A percentile compares a stretch with the other conserved stretches of the same genome.
These are phyloP conservation scores for Mycotypha africana DNA, from an alignment of 371 early-diverging fungal genomes.

Conservation along the genomic window DNA sequence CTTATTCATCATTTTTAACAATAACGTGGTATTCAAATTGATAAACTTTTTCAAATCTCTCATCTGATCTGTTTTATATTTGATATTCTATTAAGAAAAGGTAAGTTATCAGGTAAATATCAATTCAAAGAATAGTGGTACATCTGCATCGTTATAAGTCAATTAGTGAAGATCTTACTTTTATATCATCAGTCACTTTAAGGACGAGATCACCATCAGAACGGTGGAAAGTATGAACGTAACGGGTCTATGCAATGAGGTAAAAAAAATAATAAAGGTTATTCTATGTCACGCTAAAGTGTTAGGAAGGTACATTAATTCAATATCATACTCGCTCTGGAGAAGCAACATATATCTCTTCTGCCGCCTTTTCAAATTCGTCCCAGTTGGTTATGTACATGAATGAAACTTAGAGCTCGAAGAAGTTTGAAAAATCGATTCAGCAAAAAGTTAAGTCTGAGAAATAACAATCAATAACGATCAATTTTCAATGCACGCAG, in stretches of 20 bases:
- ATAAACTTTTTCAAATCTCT: constrained; percentile 73
- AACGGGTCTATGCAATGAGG: constrained; percentile 58
- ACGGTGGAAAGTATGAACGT: constrained; percentile 66
- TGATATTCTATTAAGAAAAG: constrained; percentile 39
- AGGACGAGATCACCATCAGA: constrained; percentile 67
- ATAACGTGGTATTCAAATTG: constrained; percentile 53
- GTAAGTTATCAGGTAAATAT: too few relatives aligned
- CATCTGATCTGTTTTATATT: constrained; percentile 69
- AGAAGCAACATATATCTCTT: constrained; percentile 59
- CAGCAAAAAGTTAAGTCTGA: background rate
- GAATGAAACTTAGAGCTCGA: too few relatives aligned
- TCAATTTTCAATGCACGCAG: background rate
- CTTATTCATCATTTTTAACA: constrained; percentile 68
- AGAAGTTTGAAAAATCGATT: too few relatives aligned
- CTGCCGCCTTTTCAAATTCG: constrained; percentile 70
- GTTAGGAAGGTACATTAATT: too few relatives aligned
- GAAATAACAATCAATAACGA: background rate
- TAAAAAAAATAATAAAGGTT: background rate
- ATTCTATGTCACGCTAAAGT: too few relatives aligned
- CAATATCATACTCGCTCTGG: constrained; percentile 66
- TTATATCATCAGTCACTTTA: constrained; percentile 69
- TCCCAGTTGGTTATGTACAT: constrained; percentile 61
- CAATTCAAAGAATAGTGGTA: too few relatives aligned
- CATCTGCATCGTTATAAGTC: background rate
- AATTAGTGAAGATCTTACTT: constrained; percentile 27